Base-by-base conservation (phyloP, 768 basidiomycete species). In the Rhodotorula taiwanensis region DNA sequence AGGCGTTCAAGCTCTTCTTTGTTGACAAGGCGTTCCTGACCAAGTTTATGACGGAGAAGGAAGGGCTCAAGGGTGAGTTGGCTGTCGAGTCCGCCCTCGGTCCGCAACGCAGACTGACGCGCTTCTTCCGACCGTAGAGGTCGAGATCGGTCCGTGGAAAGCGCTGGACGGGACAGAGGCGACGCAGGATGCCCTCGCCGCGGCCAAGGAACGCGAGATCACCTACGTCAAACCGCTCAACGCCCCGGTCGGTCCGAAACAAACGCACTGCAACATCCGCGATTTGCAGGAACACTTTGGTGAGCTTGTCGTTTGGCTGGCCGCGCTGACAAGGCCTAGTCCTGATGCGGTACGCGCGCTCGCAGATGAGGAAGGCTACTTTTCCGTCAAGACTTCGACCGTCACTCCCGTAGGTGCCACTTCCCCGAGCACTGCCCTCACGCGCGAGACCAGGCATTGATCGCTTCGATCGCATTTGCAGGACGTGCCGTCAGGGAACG, bases 151-250 rank as follows among this genome's bases (percentile, higher is more conserved):
- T 3, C 91, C 95, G 72, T 97, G 94, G 94, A 77, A 33, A 18
- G 48, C 59, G 7, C 13, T 51, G 23, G 21, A 44, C 31, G 58
- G 54, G 4, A 18, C 27, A 2, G 52, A 31, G 81, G 90, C 93
- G 0, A 77, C 78, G 3, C 70, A 76, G 0, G 78, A 81, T 0
- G 82, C 80, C 21, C 82, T 84, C 36, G 82, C 83, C 57, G 81
- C 88, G 33, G 82, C 94, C 8, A 80, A 84, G 49, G 41, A 84
- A 31, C 83, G 92, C n/a, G 88, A 90, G 69, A 90, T 93, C 85
- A 88, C 89, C 23, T 98, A 97, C 76, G 89, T 95, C 77, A 95
- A 93, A 74, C 92, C 92, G 0, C 78, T 98, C 42, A 83, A 82
- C 64, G 90, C 83, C 1, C 83, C 84, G 53, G 82, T 98, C 31